Evolutionary conservation across 495 filamentous ascomycete species (phyloP).

Genomic region (Trichoderma asperelloides): DNA sequence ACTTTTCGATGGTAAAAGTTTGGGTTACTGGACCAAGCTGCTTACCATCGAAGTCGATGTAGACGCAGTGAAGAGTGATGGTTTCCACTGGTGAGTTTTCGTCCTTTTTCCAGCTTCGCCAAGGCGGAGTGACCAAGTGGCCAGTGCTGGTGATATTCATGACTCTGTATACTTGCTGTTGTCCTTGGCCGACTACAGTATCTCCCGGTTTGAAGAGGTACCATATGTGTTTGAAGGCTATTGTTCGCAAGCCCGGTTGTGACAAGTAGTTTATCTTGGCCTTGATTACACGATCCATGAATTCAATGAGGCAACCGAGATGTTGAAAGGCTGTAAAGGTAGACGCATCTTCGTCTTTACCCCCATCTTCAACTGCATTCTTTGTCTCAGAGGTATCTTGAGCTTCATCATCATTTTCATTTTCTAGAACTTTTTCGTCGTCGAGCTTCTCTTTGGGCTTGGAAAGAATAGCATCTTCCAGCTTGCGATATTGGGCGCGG

Average conservation of each 20-base stretch:
- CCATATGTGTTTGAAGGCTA: background rate
- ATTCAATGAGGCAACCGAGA: background rate
- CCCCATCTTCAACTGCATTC: background rate
- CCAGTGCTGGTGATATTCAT: constrained; percentile 13
- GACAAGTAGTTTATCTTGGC: background rate
- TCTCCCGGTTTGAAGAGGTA: constrained; percentile 7
- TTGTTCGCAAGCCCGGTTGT: constrained; percentile 7
- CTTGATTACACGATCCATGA: background rate
- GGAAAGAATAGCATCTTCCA: background rate
- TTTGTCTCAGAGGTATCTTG: background rate
- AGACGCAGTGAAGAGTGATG: constrained; percentile 21
- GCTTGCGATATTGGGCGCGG: background rate
- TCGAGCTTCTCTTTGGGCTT: background rate
- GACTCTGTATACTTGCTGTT: constrained; percentile 20
- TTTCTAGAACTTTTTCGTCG: background rate
- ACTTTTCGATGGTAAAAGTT: constrained; percentile 20
- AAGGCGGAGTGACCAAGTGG: background rate
- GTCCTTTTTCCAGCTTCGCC: background rate
- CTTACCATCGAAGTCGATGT: constrained; percentile 35
- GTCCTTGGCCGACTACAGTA: background rate
- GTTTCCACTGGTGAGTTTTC: background rate
- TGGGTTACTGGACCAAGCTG: constrained; percentile 27
- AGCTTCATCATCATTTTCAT: background rate
- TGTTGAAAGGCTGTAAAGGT: background rate
- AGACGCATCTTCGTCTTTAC: background rate